Percentiles rank a stretch among this genome's conserved stretches.
Evolutionary conservation across 2,329 filamentous ascomycete species (phyloP).

Genomic region (Epichloe amarillans): DNA sequence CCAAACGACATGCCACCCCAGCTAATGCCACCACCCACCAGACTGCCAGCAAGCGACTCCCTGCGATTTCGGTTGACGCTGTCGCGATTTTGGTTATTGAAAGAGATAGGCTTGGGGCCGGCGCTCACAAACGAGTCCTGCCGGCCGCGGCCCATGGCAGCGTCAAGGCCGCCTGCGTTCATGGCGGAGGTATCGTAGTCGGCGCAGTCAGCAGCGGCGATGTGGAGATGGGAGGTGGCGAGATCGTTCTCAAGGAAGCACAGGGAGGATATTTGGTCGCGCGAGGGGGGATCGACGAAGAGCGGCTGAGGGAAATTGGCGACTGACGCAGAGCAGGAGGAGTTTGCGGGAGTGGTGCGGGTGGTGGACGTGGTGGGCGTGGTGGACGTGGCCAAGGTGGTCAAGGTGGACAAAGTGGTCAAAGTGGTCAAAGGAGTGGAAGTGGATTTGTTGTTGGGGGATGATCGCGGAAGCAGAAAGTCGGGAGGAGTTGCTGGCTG

Average conservation of each 20-base stretch:
- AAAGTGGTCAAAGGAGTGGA: slow-evolving; percentile 4
- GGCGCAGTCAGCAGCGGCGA: slow-evolving; percentile 3
- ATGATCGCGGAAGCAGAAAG: slow-evolving; percentile 10
- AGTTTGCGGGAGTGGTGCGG: slow-evolving; percentile 10
- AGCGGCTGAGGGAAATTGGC: slow-evolving; percentile 20
- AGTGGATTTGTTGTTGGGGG: slow-evolving; percentile 3
- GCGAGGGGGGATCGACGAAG: slow-evolving; percentile 13
- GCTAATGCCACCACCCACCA: slow-evolving; percentile 79
- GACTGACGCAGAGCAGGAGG: slow-evolving; percentile 15
- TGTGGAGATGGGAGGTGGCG: slow-evolving; percentile 11
- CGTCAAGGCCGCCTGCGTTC: slow-evolving; percentile 47
- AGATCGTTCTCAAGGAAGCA: slow-evolving; percentile 13
- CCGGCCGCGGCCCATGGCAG: slow-evolving; percentile 41
- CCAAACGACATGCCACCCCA: slow-evolving; percentile 95
- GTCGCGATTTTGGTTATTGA: slow-evolving; percentile 51
- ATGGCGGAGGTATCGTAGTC: slow-evolving; percentile 31
- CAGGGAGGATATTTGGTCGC: slow-evolving; percentile 12
- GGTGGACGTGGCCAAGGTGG: slow-evolving; percentile 8
- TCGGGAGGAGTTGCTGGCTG: slow-evolving; percentile 18
- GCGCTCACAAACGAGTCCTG: slow-evolving; percentile 55
- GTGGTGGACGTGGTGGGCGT: slow-evolving; percentile 5
- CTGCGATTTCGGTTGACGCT: slow-evolving; percentile 42
- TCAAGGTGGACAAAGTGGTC: not conserved
- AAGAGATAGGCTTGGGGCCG: slow-evolving; percentile 52
- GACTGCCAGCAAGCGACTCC: slow-evolving; percentile 49